phyloP scores from a whole-genome alignment of 225 moss, liverwort and hornwort genomes.

The Antitrichia curtipendula region DNA sequence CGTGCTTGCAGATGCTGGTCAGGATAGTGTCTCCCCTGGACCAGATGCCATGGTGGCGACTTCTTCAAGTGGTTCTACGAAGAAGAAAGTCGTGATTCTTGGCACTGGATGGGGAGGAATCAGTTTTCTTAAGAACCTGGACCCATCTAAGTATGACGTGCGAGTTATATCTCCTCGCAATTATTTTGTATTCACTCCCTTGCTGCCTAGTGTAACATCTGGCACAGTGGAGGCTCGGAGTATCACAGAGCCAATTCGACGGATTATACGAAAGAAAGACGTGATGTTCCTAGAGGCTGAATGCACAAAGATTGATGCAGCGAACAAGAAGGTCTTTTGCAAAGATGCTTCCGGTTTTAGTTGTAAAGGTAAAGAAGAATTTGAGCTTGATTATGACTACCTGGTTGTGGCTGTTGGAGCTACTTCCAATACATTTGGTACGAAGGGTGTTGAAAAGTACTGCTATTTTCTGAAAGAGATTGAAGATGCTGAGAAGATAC shows the following conservation, averaged over 20 bases:
- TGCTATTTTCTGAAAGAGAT: constrained; percentile 90
- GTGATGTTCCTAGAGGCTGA: constrained; percentile 69
- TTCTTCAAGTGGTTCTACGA: constrained; percentile 4
- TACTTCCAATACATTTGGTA: constrained; percentile 81
- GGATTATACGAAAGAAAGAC: constrained; percentile 52
- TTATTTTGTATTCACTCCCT: constrained; percentile 92
- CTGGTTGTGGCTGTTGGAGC: constrained; percentile 81
- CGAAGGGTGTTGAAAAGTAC: constrained; percentile 65
- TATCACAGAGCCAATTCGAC: constrained; percentile 83
- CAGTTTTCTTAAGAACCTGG: constrained; percentile 71
- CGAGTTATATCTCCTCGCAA: constrained; percentile 83
- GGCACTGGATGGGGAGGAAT: constrained; percentile 99
- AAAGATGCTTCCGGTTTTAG: constrained; percentile 30
- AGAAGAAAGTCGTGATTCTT: constrained; percentile 67
- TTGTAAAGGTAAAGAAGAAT: constrained; percentile 44
- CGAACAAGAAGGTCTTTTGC: constrained; percentile 61
- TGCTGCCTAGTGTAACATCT: constrained; percentile 88
- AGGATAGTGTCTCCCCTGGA: constrained; percentile 3
- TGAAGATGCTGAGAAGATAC: constrained; percentile 88
- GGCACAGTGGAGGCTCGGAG: constrained; percentile 97
- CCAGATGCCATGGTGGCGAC: not conserved
- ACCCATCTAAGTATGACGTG: constrained; percentile 52
- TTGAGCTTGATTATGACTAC: constrained; percentile 73
- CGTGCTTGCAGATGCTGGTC: constrained; percentile 60
- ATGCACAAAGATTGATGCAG: constrained; percentile 66